A percentile compares a stretch with the other conserved stretches of the same genome.
These are phyloP conservation scores for Amaranthus hypochondriacus DNA, from an alignment of 148 eudicot genomes.

Conservation along the genomic window DNA sequence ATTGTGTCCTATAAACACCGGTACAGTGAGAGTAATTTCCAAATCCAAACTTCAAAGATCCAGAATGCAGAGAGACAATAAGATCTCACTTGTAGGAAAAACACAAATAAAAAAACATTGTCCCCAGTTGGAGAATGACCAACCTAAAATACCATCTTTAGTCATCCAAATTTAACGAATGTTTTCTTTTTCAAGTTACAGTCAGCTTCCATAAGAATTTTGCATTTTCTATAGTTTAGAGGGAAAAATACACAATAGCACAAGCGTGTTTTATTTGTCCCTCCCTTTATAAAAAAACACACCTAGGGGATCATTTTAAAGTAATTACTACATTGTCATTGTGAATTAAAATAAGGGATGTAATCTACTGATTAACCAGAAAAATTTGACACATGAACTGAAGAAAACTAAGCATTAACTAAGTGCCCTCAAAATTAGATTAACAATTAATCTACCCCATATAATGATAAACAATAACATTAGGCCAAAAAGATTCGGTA, in stretches of 20 bases:
- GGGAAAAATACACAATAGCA: no score
- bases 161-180: no score
- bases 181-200: no score
- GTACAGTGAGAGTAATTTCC: no score
- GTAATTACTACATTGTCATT: not conserved
- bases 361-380: not conserved
- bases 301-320: not conserved
- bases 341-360: not conserved
- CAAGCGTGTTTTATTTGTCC: not conserved
- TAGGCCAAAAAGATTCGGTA: not conserved
- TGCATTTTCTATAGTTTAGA: no score
- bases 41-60: no score
- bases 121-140: not conserved
- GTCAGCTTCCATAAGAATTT: no score
- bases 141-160: not conserved
- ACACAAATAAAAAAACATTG: not conserved
- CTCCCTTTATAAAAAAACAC: not conserved
- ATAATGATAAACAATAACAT: conserved; percentile 10
- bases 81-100: not conserved
- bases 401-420: not conserved
- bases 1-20: no score
- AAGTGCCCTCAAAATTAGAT: not conserved
- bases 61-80: not conserved
- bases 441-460: not conserved
- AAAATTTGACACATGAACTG: not conserved